Evolutionary conservation across 1,139 yeast genomes (phyloP).

Genomic region (Nakaseomyces sp.): DNA sequence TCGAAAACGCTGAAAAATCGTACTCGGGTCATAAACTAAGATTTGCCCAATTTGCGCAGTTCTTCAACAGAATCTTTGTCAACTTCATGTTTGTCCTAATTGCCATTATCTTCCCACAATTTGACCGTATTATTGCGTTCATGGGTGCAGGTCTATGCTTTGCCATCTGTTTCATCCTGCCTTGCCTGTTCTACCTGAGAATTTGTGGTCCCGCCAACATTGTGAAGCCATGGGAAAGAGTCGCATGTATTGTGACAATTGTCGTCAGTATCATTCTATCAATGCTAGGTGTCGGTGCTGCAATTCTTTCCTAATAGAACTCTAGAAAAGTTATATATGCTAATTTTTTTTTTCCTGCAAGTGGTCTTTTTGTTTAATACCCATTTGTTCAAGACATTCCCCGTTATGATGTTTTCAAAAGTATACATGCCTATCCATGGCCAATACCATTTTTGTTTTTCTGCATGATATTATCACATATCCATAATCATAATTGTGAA

Average conservation of each 20-base stretch:
- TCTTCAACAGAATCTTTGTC: slow-evolving; percentile 33
- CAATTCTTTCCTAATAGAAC: slow-evolving; percentile 36
- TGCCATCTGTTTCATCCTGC: slow-evolving; percentile 69
- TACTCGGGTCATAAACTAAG: slow-evolving; percentile 11
- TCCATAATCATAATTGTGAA: background rate
- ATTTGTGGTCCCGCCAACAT: slow-evolving; percentile 40
- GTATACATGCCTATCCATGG: no score
- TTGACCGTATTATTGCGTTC: slow-evolving; percentile 76
- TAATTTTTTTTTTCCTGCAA: no score
- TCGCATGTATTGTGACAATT: slow-evolving; percentile 41
- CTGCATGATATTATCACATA: background rate
- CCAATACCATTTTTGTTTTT: background rate
- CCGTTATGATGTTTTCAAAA: no score
- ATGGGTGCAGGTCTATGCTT: slow-evolving; percentile 78
- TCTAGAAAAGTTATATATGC: no score
- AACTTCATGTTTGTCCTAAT: slow-evolving; percentile 39
- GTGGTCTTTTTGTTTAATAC: no score
- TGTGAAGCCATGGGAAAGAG: slow-evolving; percentile 34
- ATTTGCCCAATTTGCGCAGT: slow-evolving; percentile 15
- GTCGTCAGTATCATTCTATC: slow-evolving; percentile 41
- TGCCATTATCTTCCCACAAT: slow-evolving; percentile 60
- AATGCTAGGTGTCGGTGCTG: slow-evolving; percentile 42
- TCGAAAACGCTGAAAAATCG: slow-evolving; percentile 27
- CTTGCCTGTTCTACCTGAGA: slow-evolving; percentile 58
- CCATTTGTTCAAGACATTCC: no score